phyloP scores from a whole-genome alignment of 805 yeast genomes.

The Debaryomyces hansenii region DNA sequence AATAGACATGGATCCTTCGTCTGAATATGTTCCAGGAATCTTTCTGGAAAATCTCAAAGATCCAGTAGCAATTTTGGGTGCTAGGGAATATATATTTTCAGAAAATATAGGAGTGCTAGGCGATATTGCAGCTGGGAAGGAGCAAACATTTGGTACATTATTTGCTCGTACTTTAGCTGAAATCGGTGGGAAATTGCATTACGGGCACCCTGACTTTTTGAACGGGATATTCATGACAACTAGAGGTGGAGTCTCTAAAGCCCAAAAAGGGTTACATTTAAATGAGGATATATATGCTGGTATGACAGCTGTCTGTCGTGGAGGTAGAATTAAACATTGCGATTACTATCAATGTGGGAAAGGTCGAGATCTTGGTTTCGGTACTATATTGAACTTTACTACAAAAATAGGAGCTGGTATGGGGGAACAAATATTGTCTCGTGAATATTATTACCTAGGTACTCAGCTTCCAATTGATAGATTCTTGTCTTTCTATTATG shows the following conservation, averaged over 20 bases:
- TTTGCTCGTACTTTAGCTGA: conserved; percentile 92
- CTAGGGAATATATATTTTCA: conserved; percentile 91
- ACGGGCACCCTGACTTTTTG: conserved; percentile 95
- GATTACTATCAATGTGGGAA: conserved; percentile 97
- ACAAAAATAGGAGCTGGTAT: conserved; percentile 97
- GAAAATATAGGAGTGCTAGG: conserved; percentile 92
- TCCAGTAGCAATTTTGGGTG: conserved; percentile 90
- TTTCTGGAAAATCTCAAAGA: conserved; percentile 2
- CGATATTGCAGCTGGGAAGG: conserved; percentile 96
- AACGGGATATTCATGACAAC: conserved; percentile 92
- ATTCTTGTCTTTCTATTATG: conserved; percentile 89
- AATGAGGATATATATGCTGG: conserved; percentile 98
- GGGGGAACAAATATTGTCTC: conserved; percentile 93
- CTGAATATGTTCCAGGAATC: conserved; percentile 55
- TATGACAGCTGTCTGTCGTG: conserved; percentile 83
- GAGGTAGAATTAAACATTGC: conserved; percentile 93
- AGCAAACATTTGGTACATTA: conserved; percentile 93
- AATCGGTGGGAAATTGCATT: conserved; percentile 92
- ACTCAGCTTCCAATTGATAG: conserved; percentile 87
- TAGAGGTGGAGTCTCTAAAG: conserved; percentile 93
- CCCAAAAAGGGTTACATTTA: conserved; percentile 88
- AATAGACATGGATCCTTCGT: conserved; percentile 52
- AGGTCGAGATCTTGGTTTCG: conserved; percentile 93
- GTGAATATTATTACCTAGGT: conserved; percentile 90
- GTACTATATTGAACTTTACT: conserved; percentile 88